phyloP scores from a whole-genome alignment of 208 protist species.

The Acanthamoeba lenticulata region DNA sequence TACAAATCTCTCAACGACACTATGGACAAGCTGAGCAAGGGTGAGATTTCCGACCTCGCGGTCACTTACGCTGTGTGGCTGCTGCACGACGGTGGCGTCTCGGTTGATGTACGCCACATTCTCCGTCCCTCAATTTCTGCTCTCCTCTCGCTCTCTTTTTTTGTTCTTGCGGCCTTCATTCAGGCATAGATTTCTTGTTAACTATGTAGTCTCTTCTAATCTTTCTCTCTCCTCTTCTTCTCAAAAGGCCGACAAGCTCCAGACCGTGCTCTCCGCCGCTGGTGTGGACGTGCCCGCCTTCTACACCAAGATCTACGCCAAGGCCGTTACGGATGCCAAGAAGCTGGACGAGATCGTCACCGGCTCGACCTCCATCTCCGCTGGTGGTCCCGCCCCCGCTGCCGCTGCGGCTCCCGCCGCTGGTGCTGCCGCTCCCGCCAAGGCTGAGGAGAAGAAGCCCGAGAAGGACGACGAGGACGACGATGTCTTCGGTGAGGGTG shows the following conservation, averaged over 20 bases:
- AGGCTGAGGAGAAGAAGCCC: conserved; percentile 17
- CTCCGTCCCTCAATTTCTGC: not conserved
- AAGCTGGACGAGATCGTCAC: conserved; percentile 42
- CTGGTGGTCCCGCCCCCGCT: not conserved
- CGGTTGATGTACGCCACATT: not conserved
- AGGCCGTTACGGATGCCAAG: conserved; percentile 3
- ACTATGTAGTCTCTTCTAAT: no score
- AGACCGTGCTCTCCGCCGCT: conserved; percentile 48
- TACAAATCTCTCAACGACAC: conserved; percentile 38
- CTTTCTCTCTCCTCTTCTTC: not conserved
- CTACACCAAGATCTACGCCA: conserved; percentile 50
- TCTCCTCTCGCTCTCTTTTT: not conserved
- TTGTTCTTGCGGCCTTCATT: not conserved
- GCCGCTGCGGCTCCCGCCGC: not conserved
- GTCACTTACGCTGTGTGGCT: conserved; percentile 40
- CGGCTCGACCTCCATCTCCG: conserved; percentile 10
- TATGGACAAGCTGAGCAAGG: conserved; percentile 55
- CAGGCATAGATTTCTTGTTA: no score
- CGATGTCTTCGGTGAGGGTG: conserved; percentile 38
- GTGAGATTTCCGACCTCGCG: conserved; percentile 33
- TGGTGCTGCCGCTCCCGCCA: not conserved
- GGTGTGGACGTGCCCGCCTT: conserved; percentile 38
- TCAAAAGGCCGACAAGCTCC: conserved; percentile 52
- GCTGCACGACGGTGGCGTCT: conserved; percentile 34
- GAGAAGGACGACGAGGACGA: not conserved